These are phyloP conservation scores for Suaeda aralocaspica DNA, from an alignment of 148 eudicot genomes.

Conservation along the genomic window DNA sequence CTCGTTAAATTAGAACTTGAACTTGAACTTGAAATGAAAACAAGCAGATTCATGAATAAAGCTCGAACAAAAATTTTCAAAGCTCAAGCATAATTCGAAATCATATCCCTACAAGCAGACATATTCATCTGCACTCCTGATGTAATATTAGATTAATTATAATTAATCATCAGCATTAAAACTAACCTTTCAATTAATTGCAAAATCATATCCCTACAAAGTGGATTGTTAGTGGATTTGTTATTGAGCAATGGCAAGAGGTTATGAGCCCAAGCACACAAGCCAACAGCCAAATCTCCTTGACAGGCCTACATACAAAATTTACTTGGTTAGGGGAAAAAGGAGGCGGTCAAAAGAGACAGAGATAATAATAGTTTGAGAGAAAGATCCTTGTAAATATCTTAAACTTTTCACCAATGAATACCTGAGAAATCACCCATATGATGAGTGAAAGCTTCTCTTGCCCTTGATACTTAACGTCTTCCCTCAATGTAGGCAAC, in stretches of 20 bases:
- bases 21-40: too few relatives aligned
- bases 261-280: slow-evolving; percentile 68
- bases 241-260: slow-evolving; percentile 57
- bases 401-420: slow-evolving; percentile 1
- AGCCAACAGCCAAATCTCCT: slow-evolving; percentile 66
- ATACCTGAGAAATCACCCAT: slow-evolving; percentile 75
- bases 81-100: too few relatives aligned
- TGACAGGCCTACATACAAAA: slow-evolving; percentile 50
- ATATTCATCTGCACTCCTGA: too few relatives aligned
- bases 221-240: slow-evolving; percentile 64
- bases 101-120: too few relatives aligned
- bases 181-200: slow-evolving; percentile 69
- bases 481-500: slow-evolving; percentile 55
- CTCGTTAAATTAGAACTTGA: too few relatives aligned
- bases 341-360: not conserved
- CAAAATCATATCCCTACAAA: slow-evolving; percentile 66
- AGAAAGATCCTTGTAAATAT: not conserved
- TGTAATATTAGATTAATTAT: not conserved
- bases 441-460: slow-evolving; percentile 68
- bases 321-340: slow-evolving; percentile 1
- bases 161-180: not conserved
- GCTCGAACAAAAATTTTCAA: too few relatives aligned
- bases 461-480: slow-evolving; percentile 66
- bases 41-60: too few relatives aligned
- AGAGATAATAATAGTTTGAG: not conserved